Evolutionary conservation across 2,329 filamentous ascomycete species (phyloP).

Genomic region (Leptographium wingfieldii): DNA sequence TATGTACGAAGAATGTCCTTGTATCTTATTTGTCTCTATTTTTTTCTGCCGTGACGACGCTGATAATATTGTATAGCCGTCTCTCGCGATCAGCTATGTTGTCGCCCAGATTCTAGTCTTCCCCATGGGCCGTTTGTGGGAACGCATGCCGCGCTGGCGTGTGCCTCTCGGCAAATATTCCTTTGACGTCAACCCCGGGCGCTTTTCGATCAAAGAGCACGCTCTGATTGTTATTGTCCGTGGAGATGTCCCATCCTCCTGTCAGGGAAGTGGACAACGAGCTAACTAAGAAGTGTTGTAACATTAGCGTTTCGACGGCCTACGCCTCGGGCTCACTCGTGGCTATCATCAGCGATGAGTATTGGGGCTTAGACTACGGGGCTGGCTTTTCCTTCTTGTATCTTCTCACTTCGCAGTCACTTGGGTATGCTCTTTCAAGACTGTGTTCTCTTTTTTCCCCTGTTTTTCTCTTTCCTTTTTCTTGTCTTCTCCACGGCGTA

Average conservation of each 20-base stretch:
- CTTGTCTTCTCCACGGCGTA: neutral
- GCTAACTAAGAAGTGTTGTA: neutral
- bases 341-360: conserved; percentile 6
- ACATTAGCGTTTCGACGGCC: conserved; percentile 5
- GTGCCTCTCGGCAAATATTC: conserved; percentile 22
- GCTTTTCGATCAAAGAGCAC: conserved; percentile 48
- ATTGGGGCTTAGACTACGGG: conserved; percentile 8
- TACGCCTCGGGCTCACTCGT: conserved; percentile 7
- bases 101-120: conserved; percentile 46
- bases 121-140: conserved; percentile 40
- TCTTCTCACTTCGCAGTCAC: conserved; percentile 36
- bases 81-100: conserved; percentile 40
- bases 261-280: neutral
- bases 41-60: neutral
- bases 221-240: conserved; percentile 37
- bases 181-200: conserved; percentile 39
- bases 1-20: neutral
- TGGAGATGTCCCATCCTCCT: neutral
- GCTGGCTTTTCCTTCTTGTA: conserved; percentile 7
- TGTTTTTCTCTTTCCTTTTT: neutral
- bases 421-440: conserved; percentile 21
- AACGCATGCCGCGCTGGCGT: conserved; percentile 37
- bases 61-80: conserved; percentile 24
- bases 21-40: neutral
- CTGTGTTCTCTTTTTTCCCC: too few species aligned